Evolutionary conservation across 1,284 basidiomycete species (phyloP).

Genomic region (Agaricales sp.): DNA sequence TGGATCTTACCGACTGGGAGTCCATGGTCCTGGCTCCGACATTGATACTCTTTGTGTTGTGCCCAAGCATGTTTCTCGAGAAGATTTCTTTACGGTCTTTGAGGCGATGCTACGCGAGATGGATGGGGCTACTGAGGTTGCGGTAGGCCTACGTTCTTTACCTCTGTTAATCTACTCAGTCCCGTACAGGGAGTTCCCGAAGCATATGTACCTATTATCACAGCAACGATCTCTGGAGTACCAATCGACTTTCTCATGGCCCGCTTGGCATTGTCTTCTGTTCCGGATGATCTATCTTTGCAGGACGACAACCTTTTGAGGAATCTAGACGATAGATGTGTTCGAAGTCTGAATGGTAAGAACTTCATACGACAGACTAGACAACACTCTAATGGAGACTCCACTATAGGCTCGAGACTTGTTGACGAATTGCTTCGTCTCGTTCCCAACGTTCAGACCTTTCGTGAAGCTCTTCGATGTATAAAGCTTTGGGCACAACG

Average conservation of each 20-base stretch:
- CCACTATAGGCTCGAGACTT: slow-evolving; percentile 74
- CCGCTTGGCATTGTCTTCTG: slow-evolving; percentile 69
- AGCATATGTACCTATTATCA: slow-evolving; percentile 94
- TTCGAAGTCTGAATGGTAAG: slow-evolving; percentile 88
- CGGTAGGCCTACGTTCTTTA: slow-evolving; percentile 50
- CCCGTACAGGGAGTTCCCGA: slow-evolving; percentile 78
- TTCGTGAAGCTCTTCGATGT: slow-evolving; percentile 88
- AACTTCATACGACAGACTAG: slow-evolving; percentile 8
- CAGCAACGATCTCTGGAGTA: slow-evolving; percentile 85
- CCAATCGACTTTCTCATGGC: slow-evolving; percentile 95
- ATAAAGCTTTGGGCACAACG: slow-evolving; percentile 98
- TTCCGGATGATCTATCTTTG: slow-evolving; percentile 87
- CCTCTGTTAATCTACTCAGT: slow-evolving; percentile 9
- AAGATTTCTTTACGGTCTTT: slow-evolving; percentile 94
- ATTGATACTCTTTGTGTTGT: slow-evolving; percentile 99
- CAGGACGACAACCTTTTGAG: slow-evolving; percentile 88
- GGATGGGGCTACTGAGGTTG: slow-evolving; percentile 84
- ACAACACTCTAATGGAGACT: neutral
- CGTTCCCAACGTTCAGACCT: slow-evolving; percentile 91
- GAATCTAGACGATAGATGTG: slow-evolving; percentile 91
- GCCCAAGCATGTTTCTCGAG: slow-evolving; percentile 89
- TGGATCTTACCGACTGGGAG: slow-evolving; percentile 92
- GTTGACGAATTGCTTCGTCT: slow-evolving; percentile 94
- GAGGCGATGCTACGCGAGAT: slow-evolving; percentile 82
- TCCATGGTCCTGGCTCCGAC: slow-evolving; percentile 93